Conservation (phyloP, 75 land plant genomes). For the Sequoiadendron giganteum region DNA sequence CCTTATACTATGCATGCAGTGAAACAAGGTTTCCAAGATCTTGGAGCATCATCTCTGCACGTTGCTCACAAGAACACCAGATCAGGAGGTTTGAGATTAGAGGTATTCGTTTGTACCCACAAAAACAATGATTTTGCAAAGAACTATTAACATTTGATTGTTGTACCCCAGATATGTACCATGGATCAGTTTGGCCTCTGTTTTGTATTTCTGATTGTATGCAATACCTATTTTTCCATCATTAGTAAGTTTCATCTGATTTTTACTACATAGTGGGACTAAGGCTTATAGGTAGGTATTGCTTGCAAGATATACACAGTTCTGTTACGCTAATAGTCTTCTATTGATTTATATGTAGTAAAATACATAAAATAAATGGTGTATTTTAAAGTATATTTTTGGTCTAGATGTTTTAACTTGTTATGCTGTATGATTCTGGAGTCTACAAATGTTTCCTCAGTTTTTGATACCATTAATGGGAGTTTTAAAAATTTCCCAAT, state of each 20-base stretch:
- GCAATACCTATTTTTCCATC: background rate
- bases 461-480: background rate
- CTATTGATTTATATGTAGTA: background rate
- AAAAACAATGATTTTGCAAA: background rate
- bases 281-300: background rate
- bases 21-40: slow-evolving; percentile 96
- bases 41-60: slow-evolving; percentile 70
- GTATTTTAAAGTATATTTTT: background rate
- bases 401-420: background rate
- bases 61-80: slow-evolving; percentile 71
- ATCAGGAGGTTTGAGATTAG: slow-evolving; percentile 63
- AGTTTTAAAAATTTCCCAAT: background rate
- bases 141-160: background rate
- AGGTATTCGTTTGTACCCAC: slow-evolving; percentile 43
- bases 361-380: background rate
- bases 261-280: background rate
- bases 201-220: background rate
- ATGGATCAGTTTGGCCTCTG: background rate
- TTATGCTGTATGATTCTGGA: background rate
- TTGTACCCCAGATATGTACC: background rate
- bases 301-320: background rate
- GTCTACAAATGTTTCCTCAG: background rate
- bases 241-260: background rate
- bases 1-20: slow-evolving; percentile 99
- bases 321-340: background rate